A percentile compares a stretch with the other conserved stretches of the same genome.
Evolutionary conservation across 2,329 filamentous ascomycete genomes (phyloP).

Genomic region (Diaporthe longicolla): DNA sequence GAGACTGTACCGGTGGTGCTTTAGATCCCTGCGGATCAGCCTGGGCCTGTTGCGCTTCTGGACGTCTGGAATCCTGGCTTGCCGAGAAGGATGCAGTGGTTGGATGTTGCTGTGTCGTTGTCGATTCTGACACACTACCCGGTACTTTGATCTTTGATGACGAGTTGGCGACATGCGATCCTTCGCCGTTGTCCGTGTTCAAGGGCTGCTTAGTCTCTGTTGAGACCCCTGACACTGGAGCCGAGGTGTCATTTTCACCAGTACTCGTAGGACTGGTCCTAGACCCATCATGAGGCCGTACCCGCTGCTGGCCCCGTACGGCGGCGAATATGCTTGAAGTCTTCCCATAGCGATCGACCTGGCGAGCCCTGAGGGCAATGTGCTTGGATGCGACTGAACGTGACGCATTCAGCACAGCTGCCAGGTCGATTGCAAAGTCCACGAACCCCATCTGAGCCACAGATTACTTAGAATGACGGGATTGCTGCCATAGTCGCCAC

Average conservation of each 20-base stretch:
- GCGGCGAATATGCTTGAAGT: conserved; percentile 60
- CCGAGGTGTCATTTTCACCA: background rate
- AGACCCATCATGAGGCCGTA: background rate
- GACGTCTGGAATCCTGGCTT: background rate
- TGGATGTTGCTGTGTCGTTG: background rate
- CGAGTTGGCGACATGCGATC: background rate
- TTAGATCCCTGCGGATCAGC: background rate
- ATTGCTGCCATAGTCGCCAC: conserved; percentile 7
- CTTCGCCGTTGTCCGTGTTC: background rate
- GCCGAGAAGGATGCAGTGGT: background rate
- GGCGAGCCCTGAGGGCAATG: conserved; percentile 68
- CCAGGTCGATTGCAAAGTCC: conserved; percentile 77
- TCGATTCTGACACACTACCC: background rate
- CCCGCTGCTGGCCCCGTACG: conserved; percentile 44
- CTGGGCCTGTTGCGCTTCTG: conserved; percentile 3
- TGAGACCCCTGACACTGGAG: background rate
- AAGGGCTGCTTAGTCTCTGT: background rate
- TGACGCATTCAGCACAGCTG: conserved; percentile 78
- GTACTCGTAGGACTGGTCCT: background rate
- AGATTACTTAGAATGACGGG: conserved; percentile 11
- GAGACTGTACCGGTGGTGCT: background rate
- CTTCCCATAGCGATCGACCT: conserved; percentile 65
- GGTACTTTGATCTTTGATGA: background rate
- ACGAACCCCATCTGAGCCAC: conserved; percentile 68
- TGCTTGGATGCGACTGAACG: conserved; percentile 76